Conservation (phyloP, 225 moss, liverwort and hornwort species). For the Pseudisothecium myosuroides region DNA sequence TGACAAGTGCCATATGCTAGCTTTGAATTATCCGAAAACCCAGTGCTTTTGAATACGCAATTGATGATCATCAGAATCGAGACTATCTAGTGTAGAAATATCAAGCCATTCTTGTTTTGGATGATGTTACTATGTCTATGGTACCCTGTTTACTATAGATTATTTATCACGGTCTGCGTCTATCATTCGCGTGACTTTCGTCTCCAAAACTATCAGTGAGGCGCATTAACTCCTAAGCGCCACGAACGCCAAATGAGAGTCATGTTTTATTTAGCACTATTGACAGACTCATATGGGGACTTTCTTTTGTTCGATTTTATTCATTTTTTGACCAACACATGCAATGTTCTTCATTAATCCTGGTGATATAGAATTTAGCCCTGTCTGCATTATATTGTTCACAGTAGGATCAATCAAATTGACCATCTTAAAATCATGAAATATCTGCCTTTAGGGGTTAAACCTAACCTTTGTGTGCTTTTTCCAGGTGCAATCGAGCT, state of each 20-base stretch:
- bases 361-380: background rate
- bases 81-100: background rate
- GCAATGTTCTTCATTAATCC: background rate
- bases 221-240: background rate
- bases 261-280: background rate
- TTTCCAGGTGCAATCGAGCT: constrained; percentile 89
- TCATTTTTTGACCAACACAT: background rate
- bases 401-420: background rate
- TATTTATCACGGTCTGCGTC: background rate
- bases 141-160: background rate
- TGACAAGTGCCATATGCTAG: background rate
- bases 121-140: background rate
- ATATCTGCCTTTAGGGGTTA: background rate
- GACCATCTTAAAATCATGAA: background rate
- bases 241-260: background rate
- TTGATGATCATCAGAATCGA: background rate
- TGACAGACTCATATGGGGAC: background rate
- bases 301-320: background rate
- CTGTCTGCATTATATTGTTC: background rate
- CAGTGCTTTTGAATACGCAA: background rate
- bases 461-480: background rate
- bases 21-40: background rate
- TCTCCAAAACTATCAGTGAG: background rate
- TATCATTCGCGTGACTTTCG: background rate
- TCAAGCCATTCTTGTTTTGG: background rate